Base-by-base conservation (phyloP, 2,329 filamentous ascomycete species). In the Botrytis byssoidea region DNA sequence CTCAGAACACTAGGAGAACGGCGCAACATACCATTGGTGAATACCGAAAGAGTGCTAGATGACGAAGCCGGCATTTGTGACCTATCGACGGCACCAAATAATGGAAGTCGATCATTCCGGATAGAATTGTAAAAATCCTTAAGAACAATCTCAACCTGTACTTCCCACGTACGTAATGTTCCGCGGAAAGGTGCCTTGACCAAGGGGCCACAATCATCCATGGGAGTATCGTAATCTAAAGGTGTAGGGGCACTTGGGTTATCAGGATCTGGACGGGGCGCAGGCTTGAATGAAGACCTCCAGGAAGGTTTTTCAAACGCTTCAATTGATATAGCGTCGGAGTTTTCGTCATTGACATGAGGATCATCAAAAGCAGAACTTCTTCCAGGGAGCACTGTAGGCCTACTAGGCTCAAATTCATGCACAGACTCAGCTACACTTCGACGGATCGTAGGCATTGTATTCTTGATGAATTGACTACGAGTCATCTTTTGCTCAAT, bases 401-500 rank as follows among this genome's bases (percentile, higher is more conserved):
- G 84, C 5, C 88, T 75, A 2, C 73, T 74, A 9, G 76, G 85
- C 48, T 91, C 88, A 76, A 92, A 92, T 74, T 90, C 88, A 1
- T 92, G 89, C 0, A 86, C 89, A n/a, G 91, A 89, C 78, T 97
- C 93, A 57, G 87, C 85, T 16, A 94, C 87, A 20, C 93, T 91
- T 67, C 94, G 90, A 74, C 89, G 90, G 75, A 99, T 93, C 0
- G 95, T 97, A 0, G 93, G 92, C 86, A 98, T 91, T 7, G 96
- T 98, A 81, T 99, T 99, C 83, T 97, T 97, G 81, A 99, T 89
- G 80, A 98, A 99, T 80, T 98, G 95, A 76, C 88, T 91, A 73
- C 93, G 90, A 1, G 95, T 98, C 96, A 99, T 99, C 85, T 97
- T 97, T 79, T 93, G 90, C 75, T 97, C 94, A 78, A 98, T 97